These are phyloP conservation scores for Trichoderma koningii DNA, from an alignment of 2,329 filamentous ascomycete genomes.

Conservation along the genomic window DNA sequence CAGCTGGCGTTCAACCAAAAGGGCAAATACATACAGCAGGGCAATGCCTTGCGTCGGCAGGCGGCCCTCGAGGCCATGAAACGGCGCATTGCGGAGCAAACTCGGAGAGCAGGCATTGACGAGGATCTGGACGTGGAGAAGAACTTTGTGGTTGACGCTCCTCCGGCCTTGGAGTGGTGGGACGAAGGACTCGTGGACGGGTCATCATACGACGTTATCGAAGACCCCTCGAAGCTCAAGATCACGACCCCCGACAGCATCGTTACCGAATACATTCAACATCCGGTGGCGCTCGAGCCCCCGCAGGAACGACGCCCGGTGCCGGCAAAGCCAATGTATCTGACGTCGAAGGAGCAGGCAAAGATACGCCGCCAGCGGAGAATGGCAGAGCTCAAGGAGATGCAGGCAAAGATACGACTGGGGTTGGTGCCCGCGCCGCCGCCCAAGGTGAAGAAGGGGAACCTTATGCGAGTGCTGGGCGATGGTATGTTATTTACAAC, in stretches of 20 bases:
- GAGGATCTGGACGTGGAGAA: conserved; percentile 89
- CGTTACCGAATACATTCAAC: conserved; percentile 87
- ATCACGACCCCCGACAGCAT: conserved; percentile 79
- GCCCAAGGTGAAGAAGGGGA: conserved; percentile 95
- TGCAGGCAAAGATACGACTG: conserved; percentile 92
- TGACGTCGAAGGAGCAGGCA: conserved; percentile 87
- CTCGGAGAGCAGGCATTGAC: conserved; percentile 88
- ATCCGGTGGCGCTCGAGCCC: conserved; percentile 86
- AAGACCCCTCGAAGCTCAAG: conserved; percentile 67
- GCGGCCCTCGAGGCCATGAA: conserved; percentile 92
- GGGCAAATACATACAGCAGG: conserved; percentile 96
- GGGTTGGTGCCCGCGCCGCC: conserved; percentile 87
- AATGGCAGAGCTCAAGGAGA: conserved; percentile 91
- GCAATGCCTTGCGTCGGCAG: conserved; percentile 83
- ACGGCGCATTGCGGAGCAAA: conserved; percentile 82
- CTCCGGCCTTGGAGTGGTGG: conserved; percentile 96
- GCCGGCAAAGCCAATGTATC: conserved; percentile 82
- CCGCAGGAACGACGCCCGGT: conserved; percentile 85
- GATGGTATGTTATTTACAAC: conserved; percentile 70
- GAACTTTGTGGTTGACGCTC: conserved; percentile 79
- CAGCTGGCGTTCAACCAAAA: conserved; percentile 90
- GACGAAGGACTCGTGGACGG: conserved; percentile 84
- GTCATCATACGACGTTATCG: conserved; percentile 71
- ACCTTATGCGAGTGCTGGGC: conserved; percentile 95
- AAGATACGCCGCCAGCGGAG: conserved; percentile 88